Conservation (phyloP, 2,329 filamentous ascomycete species). For the Colletotrichum abscissum region DNA sequence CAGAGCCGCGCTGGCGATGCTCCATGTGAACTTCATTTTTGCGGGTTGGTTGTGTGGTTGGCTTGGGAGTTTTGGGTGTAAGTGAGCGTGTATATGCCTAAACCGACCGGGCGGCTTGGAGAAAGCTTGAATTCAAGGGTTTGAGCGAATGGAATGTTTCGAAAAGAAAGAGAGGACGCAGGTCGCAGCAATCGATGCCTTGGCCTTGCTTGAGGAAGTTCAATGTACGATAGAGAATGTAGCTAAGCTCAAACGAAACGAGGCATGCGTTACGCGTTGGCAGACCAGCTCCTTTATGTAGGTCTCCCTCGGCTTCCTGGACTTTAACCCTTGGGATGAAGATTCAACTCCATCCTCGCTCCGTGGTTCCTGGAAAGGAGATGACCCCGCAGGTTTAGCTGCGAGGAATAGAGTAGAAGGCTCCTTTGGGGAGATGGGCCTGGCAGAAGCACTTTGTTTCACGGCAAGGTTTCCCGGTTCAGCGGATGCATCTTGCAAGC, state of each 20-base stretch:
- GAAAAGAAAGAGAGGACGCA: constrained; percentile 35
- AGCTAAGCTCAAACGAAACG: constrained; percentile 27
- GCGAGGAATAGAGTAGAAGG: constrained; percentile 34
- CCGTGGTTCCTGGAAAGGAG: constrained; percentile 9
- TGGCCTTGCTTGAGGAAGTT: constrained; percentile 32
- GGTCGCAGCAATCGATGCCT: constrained; percentile 35
- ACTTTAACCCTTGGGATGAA: constrained; percentile 5
- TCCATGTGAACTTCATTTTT: constrained; percentile 34
- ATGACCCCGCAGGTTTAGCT: constrained; percentile 28
- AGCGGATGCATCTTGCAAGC: neutral
- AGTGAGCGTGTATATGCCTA: constrained; percentile 22
- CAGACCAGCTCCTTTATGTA: constrained; percentile 24
- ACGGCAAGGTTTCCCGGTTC: constrained; percentile 25
- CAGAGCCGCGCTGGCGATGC: constrained; percentile 31
- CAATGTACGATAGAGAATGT: constrained; percentile 26
- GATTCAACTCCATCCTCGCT: constrained; percentile 9
- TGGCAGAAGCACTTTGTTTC: constrained; percentile 11
- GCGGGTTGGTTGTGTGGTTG: neutral
- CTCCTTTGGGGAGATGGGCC: constrained; percentile 14
- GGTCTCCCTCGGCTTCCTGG: neutral
- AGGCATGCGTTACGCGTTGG: neutral
- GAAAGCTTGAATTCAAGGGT: constrained; percentile 18
- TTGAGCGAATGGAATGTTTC: constrained; percentile 24
- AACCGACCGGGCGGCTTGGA: constrained; percentile 33
- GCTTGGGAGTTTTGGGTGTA: neutral